Evolutionary conservation across 768 basidiomycete species (phyloP).

Genomic region (Cyclocybe cylindracea): DNA sequence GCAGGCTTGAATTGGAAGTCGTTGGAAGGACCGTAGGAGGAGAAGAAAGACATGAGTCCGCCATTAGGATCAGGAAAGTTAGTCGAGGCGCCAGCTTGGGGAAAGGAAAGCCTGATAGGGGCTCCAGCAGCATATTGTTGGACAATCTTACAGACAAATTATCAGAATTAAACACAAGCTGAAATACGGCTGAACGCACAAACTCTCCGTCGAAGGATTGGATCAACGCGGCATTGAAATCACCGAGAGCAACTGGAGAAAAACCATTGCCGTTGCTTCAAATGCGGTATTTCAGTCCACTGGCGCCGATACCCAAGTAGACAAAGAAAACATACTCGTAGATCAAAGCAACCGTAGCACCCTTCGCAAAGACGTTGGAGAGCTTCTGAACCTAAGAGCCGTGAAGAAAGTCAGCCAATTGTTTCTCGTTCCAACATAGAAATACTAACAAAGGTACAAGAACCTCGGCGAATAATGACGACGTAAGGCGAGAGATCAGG

Average conservation of each 20-base stretch:
- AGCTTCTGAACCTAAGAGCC: constrained; percentile 46
- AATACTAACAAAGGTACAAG: constrained; percentile 49
- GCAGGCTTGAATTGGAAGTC: constrained; percentile 57
- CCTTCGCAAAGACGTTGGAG: constrained; percentile 53
- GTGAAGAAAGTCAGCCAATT: neutral
- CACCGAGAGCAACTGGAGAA: constrained; percentile 39
- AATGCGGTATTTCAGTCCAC: neutral
- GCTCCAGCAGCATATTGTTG: constrained; percentile 47
- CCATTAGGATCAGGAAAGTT: constrained; percentile 51
- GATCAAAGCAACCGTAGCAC: constrained; percentile 47
- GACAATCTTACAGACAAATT: constrained; percentile 38
- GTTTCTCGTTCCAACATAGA: neutral
- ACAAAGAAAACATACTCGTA: constrained; percentile 48
- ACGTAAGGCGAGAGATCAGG: constrained; percentile 54
- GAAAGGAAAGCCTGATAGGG: constrained; percentile 46
- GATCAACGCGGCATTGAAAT: constrained; percentile 51
- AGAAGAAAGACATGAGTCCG: constrained; percentile 57
- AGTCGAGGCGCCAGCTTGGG: constrained; percentile 41
- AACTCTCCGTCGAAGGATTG: constrained; percentile 56
- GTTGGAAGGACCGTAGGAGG: constrained; percentile 58
- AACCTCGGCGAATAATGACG: constrained; percentile 57
- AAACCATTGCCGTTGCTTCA: constrained; percentile 52
- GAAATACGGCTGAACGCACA: constrained; percentile 34
- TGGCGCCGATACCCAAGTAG: neutral
- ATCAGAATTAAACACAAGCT: neutral